phyloP scores from a whole-genome alignment of 768 basidiomycete genomes.

The Boletus rubropictus region DNA sequence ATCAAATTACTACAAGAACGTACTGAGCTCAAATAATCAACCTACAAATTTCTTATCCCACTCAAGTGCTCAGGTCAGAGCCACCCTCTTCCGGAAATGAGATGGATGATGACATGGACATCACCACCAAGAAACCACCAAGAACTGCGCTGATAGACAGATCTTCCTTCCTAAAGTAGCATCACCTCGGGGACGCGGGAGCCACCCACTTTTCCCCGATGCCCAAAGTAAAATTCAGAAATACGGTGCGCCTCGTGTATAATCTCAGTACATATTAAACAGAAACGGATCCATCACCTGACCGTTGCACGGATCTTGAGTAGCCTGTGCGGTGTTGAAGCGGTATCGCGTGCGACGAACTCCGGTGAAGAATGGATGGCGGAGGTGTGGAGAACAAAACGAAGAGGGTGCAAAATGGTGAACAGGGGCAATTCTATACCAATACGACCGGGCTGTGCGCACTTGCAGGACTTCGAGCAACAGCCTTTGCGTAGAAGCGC shows the following conservation, averaged over 20 bases:
- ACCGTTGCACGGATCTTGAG: conserved; percentile 5
- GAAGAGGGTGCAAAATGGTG: conserved; percentile 7
- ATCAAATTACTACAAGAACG: not conserved
- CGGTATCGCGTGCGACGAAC: conserved; percentile 14
- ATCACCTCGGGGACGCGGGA: conserved; percentile 29
- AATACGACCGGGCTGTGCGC: conserved; percentile 11
- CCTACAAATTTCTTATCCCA: not conserved
- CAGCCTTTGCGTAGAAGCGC: conserved; percentile 7
- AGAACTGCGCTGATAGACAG: conserved; percentile 10
- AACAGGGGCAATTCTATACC: conserved; percentile 26
- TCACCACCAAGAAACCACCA: conserved; percentile 1
- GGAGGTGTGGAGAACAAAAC: conserved; percentile 13
- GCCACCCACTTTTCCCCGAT: conserved; percentile 19
- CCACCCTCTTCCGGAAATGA: not conserved
- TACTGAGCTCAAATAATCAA: not conserved
- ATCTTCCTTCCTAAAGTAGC: conserved; percentile 23
- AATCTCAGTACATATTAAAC: conserved; percentile 6
- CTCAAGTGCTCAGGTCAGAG: not conserved
- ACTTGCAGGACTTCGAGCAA: conserved; percentile 3
- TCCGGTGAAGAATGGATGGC: conserved; percentile 20
- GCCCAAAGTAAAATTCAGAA: conserved; percentile 6
- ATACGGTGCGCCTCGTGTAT: conserved; percentile 17
- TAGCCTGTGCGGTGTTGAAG: conserved; percentile 15
- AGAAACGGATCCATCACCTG: conserved; percentile 13
- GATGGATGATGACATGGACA: conserved; percentile 5